Base-by-base conservation (phyloP, 306 rosid genomes). In the Dryas octopetala region DNA sequence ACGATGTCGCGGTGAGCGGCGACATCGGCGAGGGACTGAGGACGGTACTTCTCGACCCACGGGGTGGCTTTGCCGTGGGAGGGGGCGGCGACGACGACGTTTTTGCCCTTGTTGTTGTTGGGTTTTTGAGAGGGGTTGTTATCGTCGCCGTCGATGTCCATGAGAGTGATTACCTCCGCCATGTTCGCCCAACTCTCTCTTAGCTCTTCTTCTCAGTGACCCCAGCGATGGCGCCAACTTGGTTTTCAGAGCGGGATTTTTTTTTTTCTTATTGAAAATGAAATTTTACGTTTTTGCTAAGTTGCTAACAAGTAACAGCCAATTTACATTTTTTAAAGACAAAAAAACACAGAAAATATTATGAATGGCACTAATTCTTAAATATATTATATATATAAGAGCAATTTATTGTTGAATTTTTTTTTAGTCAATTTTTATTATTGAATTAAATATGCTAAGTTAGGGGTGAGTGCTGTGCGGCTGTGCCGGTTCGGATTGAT, bases 1-100 rank as follows among this genome's bases (percentile, higher is more conserved):
- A 95, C 85, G 57, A 95, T 95, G 88, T 95, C 98, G 23, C 98
- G 96, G 83, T 95, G 98, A 55, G 98, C 96, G 26, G 97, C 97
- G 38, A 91, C 97, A 71, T 91, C 97, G 38, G 85, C 91, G 58
- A 95, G 97, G 79, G 97, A 91, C 74, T 91, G 93, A 46, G 98
- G 98, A 7, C 98, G 97, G 81, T 86, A 91, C 78, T 91, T 95
- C 80, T 95, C 96, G 19, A 95, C 98, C 98, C 98, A 95, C 6
- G 90, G 97, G 60, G 76, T 86, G 12, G 90, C 89, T 81, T 80
- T 76, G 67, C 69, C 68, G 79, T 46, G 68, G 3, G 88, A 50
- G 55, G 83, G 73, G 79, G 71, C 71, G 40, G 65, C 52, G 63
- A 48, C 54, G 84, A 74, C 46, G 68, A 80, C 86, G 66, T 68